A percentile compares a stretch with the other conserved stretches of the same genome.
These are phyloP conservation scores for Russula lepida DNA, from an alignment of 768 basidiomycete species.

Conservation along the genomic window DNA sequence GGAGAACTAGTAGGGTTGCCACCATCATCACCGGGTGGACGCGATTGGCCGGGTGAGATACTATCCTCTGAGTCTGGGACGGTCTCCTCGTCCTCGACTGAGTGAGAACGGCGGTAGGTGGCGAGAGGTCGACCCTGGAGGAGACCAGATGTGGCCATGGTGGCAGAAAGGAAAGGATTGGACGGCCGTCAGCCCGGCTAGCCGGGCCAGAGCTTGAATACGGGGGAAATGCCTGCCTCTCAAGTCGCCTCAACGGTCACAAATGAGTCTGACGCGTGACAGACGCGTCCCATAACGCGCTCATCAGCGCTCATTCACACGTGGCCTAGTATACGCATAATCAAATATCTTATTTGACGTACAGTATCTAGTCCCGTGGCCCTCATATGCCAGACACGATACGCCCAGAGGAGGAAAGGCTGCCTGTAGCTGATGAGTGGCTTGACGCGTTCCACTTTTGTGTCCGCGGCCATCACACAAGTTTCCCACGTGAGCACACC, in stretches of 20 bases:
- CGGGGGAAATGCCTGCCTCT: background rate
- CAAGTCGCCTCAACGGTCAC: constrained; percentile 16
- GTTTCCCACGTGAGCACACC: background rate
- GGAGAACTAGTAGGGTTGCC: background rate
- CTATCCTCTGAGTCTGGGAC: constrained; percentile 21
- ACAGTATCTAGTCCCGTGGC: background rate
- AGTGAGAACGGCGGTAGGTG: constrained; percentile 12
- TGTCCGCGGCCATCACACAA: background rate
- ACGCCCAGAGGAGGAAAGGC: background rate
- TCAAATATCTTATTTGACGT: background rate
- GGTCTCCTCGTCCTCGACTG: constrained; percentile 12
- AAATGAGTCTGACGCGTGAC: constrained; percentile 16
- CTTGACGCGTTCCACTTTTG: constrained; percentile 6
- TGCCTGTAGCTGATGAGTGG: background rate
- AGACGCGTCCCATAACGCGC: constrained; percentile 11
- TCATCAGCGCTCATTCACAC: background rate
- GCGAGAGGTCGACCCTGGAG: constrained; percentile 28
- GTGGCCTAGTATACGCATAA: background rate
- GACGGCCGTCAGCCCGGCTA: background rate
- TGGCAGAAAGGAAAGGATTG: constrained; percentile 1
- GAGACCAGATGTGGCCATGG: constrained; percentile 23
- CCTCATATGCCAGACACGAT: background rate
- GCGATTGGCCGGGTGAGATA: background rate
- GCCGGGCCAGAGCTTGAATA: constrained; percentile 4
- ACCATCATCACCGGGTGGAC: constrained; percentile 1